Base-by-base conservation (phyloP, 1,284 basidiomycete genomes). In the Rhodotorula glutinis region DNA sequence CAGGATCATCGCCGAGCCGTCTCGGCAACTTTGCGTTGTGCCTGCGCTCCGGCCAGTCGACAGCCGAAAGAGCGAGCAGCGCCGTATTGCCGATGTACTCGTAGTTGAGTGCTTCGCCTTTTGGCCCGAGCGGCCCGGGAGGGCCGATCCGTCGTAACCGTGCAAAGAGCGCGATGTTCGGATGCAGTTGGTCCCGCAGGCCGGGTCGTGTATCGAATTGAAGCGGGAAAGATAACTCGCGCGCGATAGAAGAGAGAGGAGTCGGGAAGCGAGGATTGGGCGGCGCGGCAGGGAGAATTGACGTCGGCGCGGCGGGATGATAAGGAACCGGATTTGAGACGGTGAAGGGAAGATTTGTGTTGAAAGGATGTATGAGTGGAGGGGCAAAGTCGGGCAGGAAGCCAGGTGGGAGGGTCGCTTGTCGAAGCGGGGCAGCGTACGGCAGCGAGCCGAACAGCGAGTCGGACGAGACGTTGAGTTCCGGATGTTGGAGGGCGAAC, bases 71-170 rank as follows among this genome's bases (percentile, higher is more conserved):
- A 23, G 33, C 51, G 38, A 73, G 19, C 27, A 67, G 29, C 21
- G 64, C 53, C 53, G 72, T 65, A 2, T 65, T 49, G 5, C 69
- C 69, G 19, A 73, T 60, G 44, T 65, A 73, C n/a, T 69, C 66
- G 65, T 76, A 76, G 41, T 68, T 61, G 25, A 67, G 46, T 38
- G 74, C 65, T 25, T 76, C 73, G 38, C 76, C 76, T 33, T 72
- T 73, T 1, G 72, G 60, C 1, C 74, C 72, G 9, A 77, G 57
- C 25, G 75, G 74, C 9, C 73, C 74, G 0, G 76, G 76, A 2
- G 75, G 76, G 2, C 75, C 76, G 41, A 77, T 71, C n/a, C 76
- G 54, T 2, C 66, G 73, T 19, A 75, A 63, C 14, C 76, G 67
- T 25, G 57, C 62, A 62, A 76, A 74, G 44, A 77, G 60, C 4